phyloP scores from a whole-genome alignment of 768 basidiomycete species.

The Dentipellis fragilis region DNA sequence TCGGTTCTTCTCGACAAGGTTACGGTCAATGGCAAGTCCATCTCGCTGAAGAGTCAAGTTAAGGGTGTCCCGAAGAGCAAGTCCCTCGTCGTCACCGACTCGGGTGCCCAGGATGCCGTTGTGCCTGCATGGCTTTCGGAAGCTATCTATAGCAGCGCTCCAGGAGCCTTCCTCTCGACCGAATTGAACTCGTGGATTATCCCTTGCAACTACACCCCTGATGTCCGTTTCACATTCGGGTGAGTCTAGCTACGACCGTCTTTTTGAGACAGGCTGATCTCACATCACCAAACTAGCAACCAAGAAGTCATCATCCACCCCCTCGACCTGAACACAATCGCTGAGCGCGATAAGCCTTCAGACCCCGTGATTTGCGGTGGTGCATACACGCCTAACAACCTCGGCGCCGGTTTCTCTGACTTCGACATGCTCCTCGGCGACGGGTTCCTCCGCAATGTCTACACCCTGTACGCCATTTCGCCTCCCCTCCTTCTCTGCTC shows the following conservation, averaged over 20 bases:
- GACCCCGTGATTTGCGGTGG: not conserved
- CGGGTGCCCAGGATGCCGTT: not conserved
- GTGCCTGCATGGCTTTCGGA: not conserved
- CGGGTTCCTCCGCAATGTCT: not conserved
- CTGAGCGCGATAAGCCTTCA: not conserved
- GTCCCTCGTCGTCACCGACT: not conserved
- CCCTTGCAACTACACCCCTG: not conserved
- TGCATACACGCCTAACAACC: not conserved
- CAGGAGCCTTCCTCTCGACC: not conserved
- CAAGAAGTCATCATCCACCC: not conserved
- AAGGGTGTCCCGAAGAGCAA: not conserved
- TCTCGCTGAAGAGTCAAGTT: not conserved
- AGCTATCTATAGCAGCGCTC: not conserved
- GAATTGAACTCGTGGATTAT: not conserved
- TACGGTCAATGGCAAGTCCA: not conserved
- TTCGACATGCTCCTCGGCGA: not conserved
- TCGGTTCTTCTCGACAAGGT: not conserved
- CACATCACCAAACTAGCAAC: not conserved
- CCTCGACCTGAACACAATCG: not conserved
- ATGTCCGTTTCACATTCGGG: not conserved
- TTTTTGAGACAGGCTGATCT: not conserved
- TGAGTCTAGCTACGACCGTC: not conserved
- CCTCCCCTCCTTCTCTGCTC: not conserved
- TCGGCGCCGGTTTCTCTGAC: not conserved
- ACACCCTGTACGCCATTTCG: not conserved